These are phyloP conservation scores for Colletotrichum sp. DNA, from an alignment of 2,329 filamentous ascomycete genomes.

Conservation along the genomic window DNA sequence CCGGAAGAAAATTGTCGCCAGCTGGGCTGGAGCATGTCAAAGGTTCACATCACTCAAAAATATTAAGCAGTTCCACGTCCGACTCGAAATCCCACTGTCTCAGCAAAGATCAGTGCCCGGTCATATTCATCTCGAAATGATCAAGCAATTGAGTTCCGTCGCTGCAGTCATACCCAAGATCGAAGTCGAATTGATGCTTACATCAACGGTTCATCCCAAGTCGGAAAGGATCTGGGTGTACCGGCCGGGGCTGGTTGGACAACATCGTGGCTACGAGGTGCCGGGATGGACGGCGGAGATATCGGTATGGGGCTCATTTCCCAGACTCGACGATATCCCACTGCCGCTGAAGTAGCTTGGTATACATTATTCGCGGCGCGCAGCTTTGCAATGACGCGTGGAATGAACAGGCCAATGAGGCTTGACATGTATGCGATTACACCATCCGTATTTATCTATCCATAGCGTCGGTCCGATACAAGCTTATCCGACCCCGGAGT, in stretches of 20 bases:
- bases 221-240: neutral
- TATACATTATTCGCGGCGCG: neutral
- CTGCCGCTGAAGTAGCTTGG: neutral
- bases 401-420: neutral
- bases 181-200: neutral
- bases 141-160: neutral
- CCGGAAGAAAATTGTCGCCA: neutral
- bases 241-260: neutral
- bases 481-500: conserved; percentile 14
- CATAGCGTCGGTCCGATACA: neutral
- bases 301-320: neutral
- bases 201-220: neutral
- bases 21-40: neutral
- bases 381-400: neutral
- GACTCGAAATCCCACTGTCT: neutral
- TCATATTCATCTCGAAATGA: neutral
- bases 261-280: neutral
- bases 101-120: neutral
- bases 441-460: neutral
- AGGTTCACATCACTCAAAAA: neutral
- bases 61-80: neutral
- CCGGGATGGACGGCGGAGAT: neutral
- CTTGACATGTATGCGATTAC: neutral
- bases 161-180: neutral
- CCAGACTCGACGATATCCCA: neutral